Evolutionary conservation across 1,139 yeast species (phyloP).

Genomic region (Debaryomyces udenii): DNA sequence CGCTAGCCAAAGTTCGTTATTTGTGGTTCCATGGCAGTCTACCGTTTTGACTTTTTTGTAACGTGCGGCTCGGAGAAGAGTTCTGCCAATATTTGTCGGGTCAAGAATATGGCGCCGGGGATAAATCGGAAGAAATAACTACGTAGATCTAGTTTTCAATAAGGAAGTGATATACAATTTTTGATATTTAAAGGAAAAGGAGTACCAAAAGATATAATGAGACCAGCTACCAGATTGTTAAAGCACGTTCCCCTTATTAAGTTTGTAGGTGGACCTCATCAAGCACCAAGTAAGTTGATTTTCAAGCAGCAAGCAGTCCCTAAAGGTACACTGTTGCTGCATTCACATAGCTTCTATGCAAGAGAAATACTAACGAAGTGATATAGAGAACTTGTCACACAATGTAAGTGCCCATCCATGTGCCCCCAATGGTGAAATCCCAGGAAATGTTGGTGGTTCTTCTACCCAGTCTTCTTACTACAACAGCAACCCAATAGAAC

Average conservation of each 20-base stretch:
- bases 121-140: constrained; percentile 6
- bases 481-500: constrained; percentile 40
- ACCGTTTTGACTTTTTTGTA: background rate
- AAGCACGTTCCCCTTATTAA: constrained; percentile 60
- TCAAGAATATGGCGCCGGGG: background rate
- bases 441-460: constrained; percentile 35
- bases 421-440: constrained; percentile 55
- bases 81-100: constrained; percentile 6
- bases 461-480: constrained; percentile 19
- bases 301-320: no score
- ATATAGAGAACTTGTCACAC: constrained; percentile 26
- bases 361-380: constrained; percentile 24
- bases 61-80: constrained; percentile 1
- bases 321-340: no score
- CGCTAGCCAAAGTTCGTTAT: background rate
- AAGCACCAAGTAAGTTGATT: constrained; percentile 46
- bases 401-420: constrained; percentile 47
- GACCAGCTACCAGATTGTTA: constrained; percentile 28
- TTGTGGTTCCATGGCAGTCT: constrained; percentile 1
- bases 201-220: constrained; percentile 16
- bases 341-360: no score
- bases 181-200: constrained; percentile 1
- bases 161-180: background rate
- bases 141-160: background rate
- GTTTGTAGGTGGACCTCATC: constrained; percentile 64